Base-by-base conservation (phyloP, 257 asterid genomes). In the Ilex aquifolium region DNA sequence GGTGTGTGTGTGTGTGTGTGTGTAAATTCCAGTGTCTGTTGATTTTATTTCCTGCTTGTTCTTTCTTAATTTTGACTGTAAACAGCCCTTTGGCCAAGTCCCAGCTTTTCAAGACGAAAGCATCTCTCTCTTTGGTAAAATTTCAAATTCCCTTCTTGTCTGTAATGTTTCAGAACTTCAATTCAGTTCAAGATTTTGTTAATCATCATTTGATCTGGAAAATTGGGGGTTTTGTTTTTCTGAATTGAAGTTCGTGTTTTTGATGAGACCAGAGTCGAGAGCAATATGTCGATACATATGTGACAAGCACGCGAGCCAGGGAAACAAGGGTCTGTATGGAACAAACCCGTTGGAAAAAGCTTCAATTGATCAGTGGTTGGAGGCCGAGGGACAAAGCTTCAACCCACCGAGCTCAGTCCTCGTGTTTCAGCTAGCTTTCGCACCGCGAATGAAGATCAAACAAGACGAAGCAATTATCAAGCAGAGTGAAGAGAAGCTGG, bases 1-100 rank as follows among this genome's bases (percentile, higher is more conserved):
- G 14, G 8, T 0, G 7, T 9, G 5, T 50, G 56, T 50, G 8
- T 50, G 56, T 50, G 8, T 44, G 11, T 44, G 50, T 13, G 13
- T 44, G 50, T 44, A 42, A 11, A 2, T 46, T 56, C 10, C 13
- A 49, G 42, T 40, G 59, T 44, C 13, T 0, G 7, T 2, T 53
- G 51, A n/a, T 14, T 36, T 1, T 40, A 44, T 7, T 44, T 7
- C 32, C 7, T 15, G 12, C 31, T 39, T 52, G 40, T 57, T 40
- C 51, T n/a, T 1, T 31, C 17, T 21, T 1, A 21, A 42, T 53
- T 32, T 50, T 71, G 55, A 31, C 49, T 70, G 10, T 64, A 32
- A 56, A 55, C 88, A 87, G 95, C 95, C 97, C 51, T 90, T 90
- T 69, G 96, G 95, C 51, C 95, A 87, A 87, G 96, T 90, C 31